A percentile compares a stretch with the other conserved stretches of the same genome.
Conservation (phyloP, 495 filamentous ascomycete species). For the Neurospora terricola region DNA sequence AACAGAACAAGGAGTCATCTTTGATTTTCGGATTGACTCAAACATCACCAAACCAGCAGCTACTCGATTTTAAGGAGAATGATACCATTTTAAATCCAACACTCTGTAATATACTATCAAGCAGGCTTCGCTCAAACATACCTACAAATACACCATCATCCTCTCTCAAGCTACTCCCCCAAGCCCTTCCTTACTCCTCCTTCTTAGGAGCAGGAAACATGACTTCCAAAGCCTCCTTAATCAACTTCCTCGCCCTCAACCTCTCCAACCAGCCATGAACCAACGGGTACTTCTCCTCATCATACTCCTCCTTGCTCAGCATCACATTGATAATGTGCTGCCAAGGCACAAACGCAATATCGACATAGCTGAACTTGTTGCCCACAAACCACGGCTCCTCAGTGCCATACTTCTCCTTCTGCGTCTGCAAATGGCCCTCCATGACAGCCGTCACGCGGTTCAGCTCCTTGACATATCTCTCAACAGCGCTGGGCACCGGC, state of each 20-base stretch:
- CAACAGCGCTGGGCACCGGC: constrained; percentile 45
- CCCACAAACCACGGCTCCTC: constrained; percentile 46
- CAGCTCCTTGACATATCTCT: constrained; percentile 52
- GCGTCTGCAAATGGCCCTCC: constrained; percentile 38
- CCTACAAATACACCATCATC: neutral
- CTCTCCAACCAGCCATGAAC: constrained; percentile 29
- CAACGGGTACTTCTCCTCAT: constrained; percentile 19
- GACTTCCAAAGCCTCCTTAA: constrained; percentile 29
- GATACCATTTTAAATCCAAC: neutral
- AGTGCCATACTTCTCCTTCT: constrained; percentile 18
- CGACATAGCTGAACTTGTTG: constrained; percentile 46
- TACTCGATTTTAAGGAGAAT: neutral
- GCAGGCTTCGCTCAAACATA: neutral
- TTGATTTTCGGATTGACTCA: too few relatives aligned
- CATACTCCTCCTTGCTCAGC: constrained; percentile 7
- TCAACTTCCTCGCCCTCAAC: constrained; percentile 23
- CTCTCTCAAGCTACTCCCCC: neutral
- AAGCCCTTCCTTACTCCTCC: constrained; percentile 46
- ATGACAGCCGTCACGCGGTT: constrained; percentile 51
- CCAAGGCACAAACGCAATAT: constrained; percentile 52
- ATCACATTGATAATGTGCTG: constrained; percentile 16
- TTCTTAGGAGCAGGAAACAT: constrained; percentile 24
- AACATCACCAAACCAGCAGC: neutral
- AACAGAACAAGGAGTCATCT: neutral
- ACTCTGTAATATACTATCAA: neutral